Conservation (phyloP, 2,329 filamentous ascomycete species). For the Hysterium pulicare region DNA sequence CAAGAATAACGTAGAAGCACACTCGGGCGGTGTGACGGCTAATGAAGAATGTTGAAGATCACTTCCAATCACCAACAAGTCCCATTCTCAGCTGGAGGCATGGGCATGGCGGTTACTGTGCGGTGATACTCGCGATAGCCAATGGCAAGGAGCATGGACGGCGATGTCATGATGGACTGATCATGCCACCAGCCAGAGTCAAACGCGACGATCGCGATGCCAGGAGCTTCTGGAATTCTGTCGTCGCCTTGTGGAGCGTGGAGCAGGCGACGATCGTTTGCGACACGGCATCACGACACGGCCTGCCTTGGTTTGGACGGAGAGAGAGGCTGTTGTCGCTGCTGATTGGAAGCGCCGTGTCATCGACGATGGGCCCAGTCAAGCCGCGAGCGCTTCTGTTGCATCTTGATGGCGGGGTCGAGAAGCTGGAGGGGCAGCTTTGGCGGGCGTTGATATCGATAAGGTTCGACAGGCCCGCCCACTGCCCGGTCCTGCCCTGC, state of each 20-base stretch:
- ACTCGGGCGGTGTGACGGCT: slow-evolving; percentile 17
- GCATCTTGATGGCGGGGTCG: slow-evolving; percentile 3
- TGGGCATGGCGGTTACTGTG: slow-evolving; percentile 6
- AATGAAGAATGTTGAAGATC: too few relatives aligned
- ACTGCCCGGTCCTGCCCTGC: neutral
- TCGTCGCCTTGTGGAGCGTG: slow-evolving; percentile 1
- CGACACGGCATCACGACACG: neutral
- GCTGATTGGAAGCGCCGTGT: neutral
- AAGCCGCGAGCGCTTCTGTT: neutral
- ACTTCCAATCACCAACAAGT: slow-evolving; percentile 3
- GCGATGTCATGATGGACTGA: slow-evolving; percentile 2
- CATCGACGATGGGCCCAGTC: neutral
- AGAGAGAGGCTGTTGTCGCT: neutral
- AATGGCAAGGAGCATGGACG: neutral
- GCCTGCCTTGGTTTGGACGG: neutral
- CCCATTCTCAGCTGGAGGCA: slow-evolving; percentile 11
- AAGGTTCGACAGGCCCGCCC: neutral
- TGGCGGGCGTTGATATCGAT: slow-evolving; percentile 1
- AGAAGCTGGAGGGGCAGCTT: neutral
- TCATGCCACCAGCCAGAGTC: neutral
- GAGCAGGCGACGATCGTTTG: neutral
- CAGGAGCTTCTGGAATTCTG: neutral
- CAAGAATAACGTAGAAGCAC: neutral
- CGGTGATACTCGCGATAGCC: neutral
- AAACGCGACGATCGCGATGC: neutral